Evolutionary conservation across 495 filamentous ascomycete species (phyloP).

Genomic region (Hyaloscypha variabilis): DNA sequence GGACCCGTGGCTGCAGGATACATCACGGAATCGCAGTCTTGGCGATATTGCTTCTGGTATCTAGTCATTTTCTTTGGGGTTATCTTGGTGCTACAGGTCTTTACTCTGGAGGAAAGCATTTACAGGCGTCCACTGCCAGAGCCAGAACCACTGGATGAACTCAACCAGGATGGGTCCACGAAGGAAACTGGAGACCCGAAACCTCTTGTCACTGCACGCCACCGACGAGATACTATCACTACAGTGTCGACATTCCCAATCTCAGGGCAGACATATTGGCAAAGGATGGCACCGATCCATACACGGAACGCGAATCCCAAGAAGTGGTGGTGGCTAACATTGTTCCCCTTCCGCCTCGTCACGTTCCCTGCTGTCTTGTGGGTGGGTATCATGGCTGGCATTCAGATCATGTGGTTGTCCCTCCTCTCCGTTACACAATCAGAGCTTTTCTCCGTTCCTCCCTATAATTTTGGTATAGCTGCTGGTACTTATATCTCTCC

Average conservation of each 20-base stretch:
- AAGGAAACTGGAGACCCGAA: neutral
- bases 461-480: constrained; percentile 43
- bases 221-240: neutral
- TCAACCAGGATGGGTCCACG: neutral
- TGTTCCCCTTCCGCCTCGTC: constrained; percentile 37
- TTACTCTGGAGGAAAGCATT: constrained; percentile 49
- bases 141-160: neutral
- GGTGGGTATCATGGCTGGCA: constrained; percentile 40
- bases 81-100: constrained; percentile 37
- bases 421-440: constrained; percentile 41
- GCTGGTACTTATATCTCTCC: constrained; percentile 14
- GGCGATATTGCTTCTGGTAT: constrained; percentile 57
- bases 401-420: constrained; percentile 40
- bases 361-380: constrained; percentile 43
- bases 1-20: constrained; percentile 49
- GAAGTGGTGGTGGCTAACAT: constrained; percentile 35
- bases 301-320: constrained; percentile 27
- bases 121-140: constrained; percentile 25
- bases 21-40: constrained; percentile 43
- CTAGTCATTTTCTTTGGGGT: constrained; percentile 47
- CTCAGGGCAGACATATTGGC: constrained; percentile 14
- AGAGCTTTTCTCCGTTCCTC: constrained; percentile 36
- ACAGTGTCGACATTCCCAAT: neutral
- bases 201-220: neutral
- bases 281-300: constrained; percentile 23